These are phyloP conservation scores for Penicillium sp. DNA, from an alignment of 2,329 filamentous ascomycete species.

Conservation along the genomic window DNA sequence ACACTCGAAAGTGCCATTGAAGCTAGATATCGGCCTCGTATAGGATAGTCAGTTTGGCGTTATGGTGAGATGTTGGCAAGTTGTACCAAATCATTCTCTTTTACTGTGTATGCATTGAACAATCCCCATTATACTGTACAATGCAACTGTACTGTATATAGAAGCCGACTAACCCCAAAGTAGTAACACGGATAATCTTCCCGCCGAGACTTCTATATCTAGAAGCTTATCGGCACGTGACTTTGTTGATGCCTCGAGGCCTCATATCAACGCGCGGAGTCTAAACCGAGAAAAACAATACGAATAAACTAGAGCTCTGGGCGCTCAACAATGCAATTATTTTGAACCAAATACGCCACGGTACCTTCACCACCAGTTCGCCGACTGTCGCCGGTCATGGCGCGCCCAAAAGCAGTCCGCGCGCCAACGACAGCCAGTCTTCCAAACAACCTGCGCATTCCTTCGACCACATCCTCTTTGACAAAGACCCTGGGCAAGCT, in stretches of 20 bases:
- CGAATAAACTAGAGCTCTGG: not conserved
- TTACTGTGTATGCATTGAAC: too few species aligned
- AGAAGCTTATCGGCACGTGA: conserved; percentile 18
- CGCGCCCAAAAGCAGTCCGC: conserved; percentile 34
- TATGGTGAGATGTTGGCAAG: not conserved
- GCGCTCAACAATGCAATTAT: not conserved
- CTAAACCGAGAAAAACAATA: not conserved
- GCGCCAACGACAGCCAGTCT: conserved; percentile 72
- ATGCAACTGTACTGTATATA: too few species aligned
- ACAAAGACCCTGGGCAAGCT: conserved; percentile 68
- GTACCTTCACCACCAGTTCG: not conserved
- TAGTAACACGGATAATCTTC: not conserved
- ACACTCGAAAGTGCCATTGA: not conserved
- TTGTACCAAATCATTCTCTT: too few species aligned
- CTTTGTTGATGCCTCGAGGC: conserved; percentile 7
- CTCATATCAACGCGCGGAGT: conserved; percentile 8
- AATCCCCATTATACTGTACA: too few species aligned
- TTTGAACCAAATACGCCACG: not conserved
- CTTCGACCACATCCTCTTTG: conserved; percentile 63
- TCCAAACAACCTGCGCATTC: conserved; percentile 68
- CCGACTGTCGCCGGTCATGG: conserved; percentile 22
- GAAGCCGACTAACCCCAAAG: not conserved
- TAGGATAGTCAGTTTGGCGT: too few species aligned
- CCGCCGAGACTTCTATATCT: not conserved
- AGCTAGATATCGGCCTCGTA: not conserved